Conservation (phyloP, 768 basidiomycete species). For the Kwoniella pini region DNA sequence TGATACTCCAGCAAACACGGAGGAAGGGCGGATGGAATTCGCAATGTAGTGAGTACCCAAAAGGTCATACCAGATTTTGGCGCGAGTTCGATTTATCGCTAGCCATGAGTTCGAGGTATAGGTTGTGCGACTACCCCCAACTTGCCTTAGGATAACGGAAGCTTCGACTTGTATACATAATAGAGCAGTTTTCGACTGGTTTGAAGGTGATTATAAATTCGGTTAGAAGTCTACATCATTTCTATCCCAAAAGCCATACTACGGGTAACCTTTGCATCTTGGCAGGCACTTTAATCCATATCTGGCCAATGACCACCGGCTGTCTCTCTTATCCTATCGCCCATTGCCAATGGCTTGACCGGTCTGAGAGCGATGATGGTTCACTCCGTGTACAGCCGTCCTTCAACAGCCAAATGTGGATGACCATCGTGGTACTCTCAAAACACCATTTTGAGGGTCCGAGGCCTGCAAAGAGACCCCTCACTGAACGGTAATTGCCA, state of each 20-base stretch:
- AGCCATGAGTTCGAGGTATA: too few species aligned
- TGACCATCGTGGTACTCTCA: neutral
- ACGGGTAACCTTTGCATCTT: slow-evolving; percentile 9
- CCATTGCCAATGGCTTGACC: too few species aligned
- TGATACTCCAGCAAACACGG: too few species aligned
- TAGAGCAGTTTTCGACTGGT: too few species aligned
- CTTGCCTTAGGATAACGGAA: too few species aligned
- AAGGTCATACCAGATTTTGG: slow-evolving; percentile 3
- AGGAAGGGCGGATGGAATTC: neutral
- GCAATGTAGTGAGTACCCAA: slow-evolving; percentile 2
- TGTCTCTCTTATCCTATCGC: too few species aligned
- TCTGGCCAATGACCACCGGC: neutral
- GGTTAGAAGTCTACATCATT: neutral
- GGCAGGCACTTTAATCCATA: slow-evolving; percentile 1
- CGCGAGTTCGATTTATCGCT: neutral
- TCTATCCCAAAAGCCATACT: neutral
- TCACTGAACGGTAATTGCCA: slow-evolving; percentile 17
- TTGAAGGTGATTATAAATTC: neutral
- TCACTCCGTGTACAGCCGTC: too few species aligned
- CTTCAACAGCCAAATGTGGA: too few species aligned
- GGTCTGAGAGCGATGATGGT: neutral
- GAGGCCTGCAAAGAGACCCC: slow-evolving; percentile 4
- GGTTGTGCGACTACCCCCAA: too few species aligned
- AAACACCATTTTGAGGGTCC: neutral
- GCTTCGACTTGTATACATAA: too few species aligned